Conservation (phyloP, 306 rosid species). For the Gleditsia sinensis region DNA sequence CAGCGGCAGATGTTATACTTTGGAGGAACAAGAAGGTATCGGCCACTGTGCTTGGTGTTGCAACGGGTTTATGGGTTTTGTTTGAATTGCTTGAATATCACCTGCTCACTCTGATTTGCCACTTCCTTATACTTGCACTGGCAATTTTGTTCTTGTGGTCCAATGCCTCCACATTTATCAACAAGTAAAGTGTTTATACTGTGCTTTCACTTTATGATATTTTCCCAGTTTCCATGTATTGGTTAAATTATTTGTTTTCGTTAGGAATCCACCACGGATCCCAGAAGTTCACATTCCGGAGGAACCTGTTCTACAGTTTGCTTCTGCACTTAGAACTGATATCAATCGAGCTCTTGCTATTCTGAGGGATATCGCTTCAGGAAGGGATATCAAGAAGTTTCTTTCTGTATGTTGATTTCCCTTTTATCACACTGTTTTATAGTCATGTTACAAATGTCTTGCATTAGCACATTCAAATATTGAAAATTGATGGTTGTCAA, state of each 20-base stretch:
- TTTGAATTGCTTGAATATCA: conserved; percentile 83
- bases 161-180: conserved; percentile 75
- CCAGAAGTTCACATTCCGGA: conserved; percentile 80
- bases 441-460: not conserved
- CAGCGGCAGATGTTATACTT: conserved; percentile 91
- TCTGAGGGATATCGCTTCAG: conserved; percentile 85
- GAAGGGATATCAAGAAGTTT: conserved; percentile 90
- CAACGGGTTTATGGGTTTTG: conserved; percentile 77
- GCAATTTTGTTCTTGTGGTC: conserved; percentile 84
- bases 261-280: conserved; percentile 73
- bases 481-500: no score
- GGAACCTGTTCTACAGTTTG: conserved; percentile 69
- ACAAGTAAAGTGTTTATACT: conserved; percentile 55
- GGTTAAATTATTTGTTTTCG: conserved; percentile 13
- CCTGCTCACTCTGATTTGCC: conserved; percentile 74
- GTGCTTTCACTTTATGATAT: not conserved
- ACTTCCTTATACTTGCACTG: conserved; percentile 60
- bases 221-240: not conserved
- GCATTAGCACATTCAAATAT: no score
- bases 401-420: conserved; percentile 58
- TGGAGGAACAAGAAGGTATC: conserved; percentile 97
- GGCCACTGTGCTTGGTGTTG: conserved; percentile 66
- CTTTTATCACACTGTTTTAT: not conserved
- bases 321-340: conserved; percentile 67
- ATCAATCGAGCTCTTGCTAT: conserved; percentile 61